Evolutionary conservation across 352 stramenopile species (phyloP).

Genomic region (Pythium brachiatum): DNA sequence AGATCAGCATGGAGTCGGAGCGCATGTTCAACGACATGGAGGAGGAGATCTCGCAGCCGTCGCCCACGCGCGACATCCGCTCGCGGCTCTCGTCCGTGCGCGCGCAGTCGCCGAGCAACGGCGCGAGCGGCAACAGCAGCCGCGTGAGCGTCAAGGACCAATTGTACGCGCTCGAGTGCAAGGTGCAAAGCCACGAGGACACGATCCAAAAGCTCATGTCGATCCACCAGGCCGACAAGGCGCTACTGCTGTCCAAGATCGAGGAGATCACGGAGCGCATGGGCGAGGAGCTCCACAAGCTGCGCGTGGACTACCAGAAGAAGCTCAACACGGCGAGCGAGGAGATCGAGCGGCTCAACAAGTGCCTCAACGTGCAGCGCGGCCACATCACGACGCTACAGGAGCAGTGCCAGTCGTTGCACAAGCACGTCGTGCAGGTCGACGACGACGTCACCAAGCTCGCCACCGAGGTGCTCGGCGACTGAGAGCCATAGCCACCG

Average conservation of each 20-base stretch:
- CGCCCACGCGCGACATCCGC: slow-evolving; percentile 53
- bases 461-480: slow-evolving; percentile 73
- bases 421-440: slow-evolving; percentile 85
- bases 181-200: slow-evolving; percentile 77
- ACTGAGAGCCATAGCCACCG: no score
- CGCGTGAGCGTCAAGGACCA: slow-evolving; percentile 81
- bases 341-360: slow-evolving; percentile 82
- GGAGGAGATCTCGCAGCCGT: slow-evolving; percentile 58
- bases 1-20: slow-evolving; percentile 79
- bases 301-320: slow-evolving; percentile 79
- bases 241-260: slow-evolving; percentile 73
- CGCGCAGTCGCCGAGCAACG: slow-evolving; percentile 53
- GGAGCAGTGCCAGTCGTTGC: slow-evolving; percentile 78
- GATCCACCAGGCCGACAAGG: slow-evolving; percentile 78
- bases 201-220: slow-evolving; percentile 84
- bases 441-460: slow-evolving; percentile 84
- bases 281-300: slow-evolving; percentile 71
- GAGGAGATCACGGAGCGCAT: slow-evolving; percentile 81
- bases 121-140: slow-evolving; percentile 9
- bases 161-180: slow-evolving; percentile 73
- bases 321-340: slow-evolving; percentile 79
- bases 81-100: slow-evolving; percentile 50
- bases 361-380: slow-evolving; percentile 80
- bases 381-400: slow-evolving; percentile 82
- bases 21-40: slow-evolving; percentile 79